Percentiles rank a stretch among this genome's conserved stretches.
Conservation (phyloP, 1,284 basidiomycete species). For the Irpex sp. region DNA sequence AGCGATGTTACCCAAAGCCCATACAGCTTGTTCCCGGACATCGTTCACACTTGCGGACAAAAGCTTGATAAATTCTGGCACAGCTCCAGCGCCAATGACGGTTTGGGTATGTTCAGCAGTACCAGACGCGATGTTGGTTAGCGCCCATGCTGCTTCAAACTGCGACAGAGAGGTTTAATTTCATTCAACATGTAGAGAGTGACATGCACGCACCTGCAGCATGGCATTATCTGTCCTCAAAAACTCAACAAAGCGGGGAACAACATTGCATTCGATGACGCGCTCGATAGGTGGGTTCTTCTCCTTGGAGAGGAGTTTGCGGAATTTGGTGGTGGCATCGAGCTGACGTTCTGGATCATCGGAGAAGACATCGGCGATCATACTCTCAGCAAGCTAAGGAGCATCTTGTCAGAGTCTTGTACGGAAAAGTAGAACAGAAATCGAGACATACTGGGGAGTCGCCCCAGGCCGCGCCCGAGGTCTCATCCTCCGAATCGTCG, state of each 20-base stretch:
- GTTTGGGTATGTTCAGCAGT: slow-evolving; percentile 99
- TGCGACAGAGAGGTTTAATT: slow-evolving; percentile 30
- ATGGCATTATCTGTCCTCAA: slow-evolving; percentile 85
- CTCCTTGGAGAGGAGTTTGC: slow-evolving; percentile 98
- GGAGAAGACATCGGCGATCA: slow-evolving; percentile 93
- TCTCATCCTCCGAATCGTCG: slow-evolving; percentile 84
- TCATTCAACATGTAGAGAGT: neutral
- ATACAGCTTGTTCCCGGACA: slow-evolving; percentile 95
- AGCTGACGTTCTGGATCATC: slow-evolving; percentile 90
- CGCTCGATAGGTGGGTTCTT: slow-evolving; percentile 99
- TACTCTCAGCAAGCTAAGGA: slow-evolving; percentile 78
- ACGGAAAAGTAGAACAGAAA: slow-evolving; percentile 14
- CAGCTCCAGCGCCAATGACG: slow-evolving; percentile 92
- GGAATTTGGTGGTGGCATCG: slow-evolving; percentile 95
- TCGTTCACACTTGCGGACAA: slow-evolving; percentile 85
- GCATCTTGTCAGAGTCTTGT: slow-evolving; percentile 14
- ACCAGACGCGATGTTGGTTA: slow-evolving; percentile 99
- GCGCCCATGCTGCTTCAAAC: slow-evolving; percentile 99
- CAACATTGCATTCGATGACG: slow-evolving; percentile 97
- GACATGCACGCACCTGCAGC: slow-evolving; percentile 73
- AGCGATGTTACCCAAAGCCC: slow-evolving; percentile 96
- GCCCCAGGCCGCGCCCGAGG: slow-evolving; percentile 59
- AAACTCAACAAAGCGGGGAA: slow-evolving; percentile 97
- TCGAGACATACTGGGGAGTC: slow-evolving; percentile 60
- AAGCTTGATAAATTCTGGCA: slow-evolving; percentile 96